A percentile compares a stretch with the other conserved stretches of the same genome.
These are phyloP conservation scores for Nigrograna mackinnonii DNA, from an alignment of 2,329 filamentous ascomycete genomes.

Conservation along the genomic window DNA sequence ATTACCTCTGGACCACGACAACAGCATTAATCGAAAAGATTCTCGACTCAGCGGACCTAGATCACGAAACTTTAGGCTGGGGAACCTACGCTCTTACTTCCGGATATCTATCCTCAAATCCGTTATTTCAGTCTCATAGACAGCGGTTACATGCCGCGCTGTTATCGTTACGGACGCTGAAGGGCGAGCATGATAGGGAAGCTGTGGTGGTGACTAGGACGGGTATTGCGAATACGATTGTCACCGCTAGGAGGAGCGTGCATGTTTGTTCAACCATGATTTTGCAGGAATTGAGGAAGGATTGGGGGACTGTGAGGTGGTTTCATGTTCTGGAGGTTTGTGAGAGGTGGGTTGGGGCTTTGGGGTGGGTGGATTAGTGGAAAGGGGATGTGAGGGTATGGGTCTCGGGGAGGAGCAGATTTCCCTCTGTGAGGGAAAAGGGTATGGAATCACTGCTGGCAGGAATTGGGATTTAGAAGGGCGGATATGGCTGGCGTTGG, in stretches of 20 bases:
- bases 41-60: constrained; percentile 6
- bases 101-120: constrained; percentile 13
- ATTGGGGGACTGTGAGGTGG: constrained; percentile 20
- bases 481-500: too few relatives aligned
- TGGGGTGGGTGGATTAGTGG: constrained; percentile 1
- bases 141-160: constrained; percentile 16
- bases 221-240: constrained; percentile 5
- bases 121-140: constrained; percentile 11
- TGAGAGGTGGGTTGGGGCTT: constrained; percentile 17
- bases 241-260: constrained; percentile 15
- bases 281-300: constrained; percentile 15
- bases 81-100: constrained; percentile 18
- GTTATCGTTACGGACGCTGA: constrained; percentile 9
- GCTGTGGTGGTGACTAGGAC: not conserved
- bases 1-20: constrained; percentile 14
- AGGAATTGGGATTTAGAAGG: too few relatives aligned
- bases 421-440: too few relatives aligned
- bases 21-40: constrained; percentile 14
- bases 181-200: constrained; percentile 1
- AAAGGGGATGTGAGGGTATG: not conserved
- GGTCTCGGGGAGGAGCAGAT: not conserved
- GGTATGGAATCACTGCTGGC: too few relatives aligned
- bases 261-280: constrained; percentile 19
- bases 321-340: constrained; percentile 17
- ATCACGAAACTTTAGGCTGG: constrained; percentile 21